Conservation (phyloP, 2,329 filamentous ascomycete species). For the Aspergillus chevalieri region DNA sequence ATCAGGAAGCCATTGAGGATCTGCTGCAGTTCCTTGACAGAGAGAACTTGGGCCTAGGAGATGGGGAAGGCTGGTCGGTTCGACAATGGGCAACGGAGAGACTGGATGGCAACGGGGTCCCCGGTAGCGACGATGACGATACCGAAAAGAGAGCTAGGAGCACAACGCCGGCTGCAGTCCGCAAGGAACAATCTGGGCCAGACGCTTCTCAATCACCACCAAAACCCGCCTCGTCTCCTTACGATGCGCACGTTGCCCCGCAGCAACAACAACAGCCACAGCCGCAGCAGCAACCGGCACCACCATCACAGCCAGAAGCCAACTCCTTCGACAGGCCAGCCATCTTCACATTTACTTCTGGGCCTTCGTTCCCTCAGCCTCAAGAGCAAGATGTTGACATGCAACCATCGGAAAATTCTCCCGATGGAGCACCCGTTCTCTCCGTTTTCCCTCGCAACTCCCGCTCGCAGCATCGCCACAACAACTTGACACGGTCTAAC, state of each 20-base stretch:
- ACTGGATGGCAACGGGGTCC: conserved; percentile 36
- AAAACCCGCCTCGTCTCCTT: conserved; percentile 24
- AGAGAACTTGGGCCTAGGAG: conserved; percentile 68
- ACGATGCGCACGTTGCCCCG: conserved; percentile 18
- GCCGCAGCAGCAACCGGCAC: conserved; percentile 10
- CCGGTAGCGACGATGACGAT: conserved; percentile 41
- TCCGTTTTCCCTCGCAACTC: conserved; percentile 38
- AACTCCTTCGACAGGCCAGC: conserved; percentile 24
- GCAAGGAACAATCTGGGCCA: conserved; percentile 27
- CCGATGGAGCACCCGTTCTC: conserved; percentile 33
- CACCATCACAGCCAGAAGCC: conserved; percentile 12
- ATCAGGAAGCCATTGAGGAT: conserved; percentile 90
- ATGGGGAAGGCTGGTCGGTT: conserved; percentile 68
- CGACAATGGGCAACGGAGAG: conserved; percentile 54
- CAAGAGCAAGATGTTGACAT: conserved; percentile 39
- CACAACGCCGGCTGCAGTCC: conserved; percentile 28
- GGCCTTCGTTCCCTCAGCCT: conserved; percentile 31
- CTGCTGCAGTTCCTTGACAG: conserved; percentile 78
- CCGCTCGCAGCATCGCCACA: conserved; percentile 35
- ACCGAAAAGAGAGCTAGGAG: conserved; percentile 32
- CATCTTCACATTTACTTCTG: conserved; percentile 40
- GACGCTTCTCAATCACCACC: conserved; percentile 21
- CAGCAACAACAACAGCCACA: conserved; percentile 16
- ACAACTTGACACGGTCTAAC: conserved; percentile 31
- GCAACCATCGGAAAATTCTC: conserved; percentile 35